Evolutionary conservation across 2,329 filamentous ascomycete genomes (phyloP), one percentile per base, ranked within the genome.

Genomic region (Penicillium sp.): DNA sequence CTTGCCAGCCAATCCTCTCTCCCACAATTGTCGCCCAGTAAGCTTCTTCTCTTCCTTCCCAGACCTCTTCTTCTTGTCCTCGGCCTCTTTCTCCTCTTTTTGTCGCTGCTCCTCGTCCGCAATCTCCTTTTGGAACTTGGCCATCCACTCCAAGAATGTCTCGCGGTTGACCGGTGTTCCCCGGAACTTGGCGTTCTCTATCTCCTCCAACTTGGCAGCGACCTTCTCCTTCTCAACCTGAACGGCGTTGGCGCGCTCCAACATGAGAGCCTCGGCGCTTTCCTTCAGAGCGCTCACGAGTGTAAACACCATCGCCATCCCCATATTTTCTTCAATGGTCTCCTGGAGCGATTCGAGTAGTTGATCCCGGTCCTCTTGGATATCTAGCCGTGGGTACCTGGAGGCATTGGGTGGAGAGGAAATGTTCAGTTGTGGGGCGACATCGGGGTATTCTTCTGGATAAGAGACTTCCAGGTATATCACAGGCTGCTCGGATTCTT

Each of bases 271-370:
- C 79, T 99, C 95, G n/a, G 93, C 93, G 51, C 85, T 83, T 58
- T 99, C 95, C 73, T 97, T 98, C 59, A 99, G 79, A 0, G 89
- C 86, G 14, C 90, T 91, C 53, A 96, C 89, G 25, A 99, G 80
- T 0, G 93, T 92, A 77, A 98, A 99, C 1, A 99, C 80, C 95
- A 99, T 99, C 54, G 92, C 91, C 89, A 98, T 98, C 61, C 95
- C 95, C 58, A 98, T 78, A 66, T 93, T 98, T 75, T 99, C 95
- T 72, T 95, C 88, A 35, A 97, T 89, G 0, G 88, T 90, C 16
- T 89, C 86, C 39, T 86, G 76, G 13, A 98, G 80, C 1, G 85
- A 83, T 50, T 87, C 81, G 16, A 98, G 84, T 14, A 99, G 85
- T 52, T 78, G 77, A 19, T 85, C 81, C 72, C 91, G 92, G 80